Base-by-base conservation (phyloP, 2,329 filamentous ascomycete species). In the Xylaria arbuscula region DNA sequence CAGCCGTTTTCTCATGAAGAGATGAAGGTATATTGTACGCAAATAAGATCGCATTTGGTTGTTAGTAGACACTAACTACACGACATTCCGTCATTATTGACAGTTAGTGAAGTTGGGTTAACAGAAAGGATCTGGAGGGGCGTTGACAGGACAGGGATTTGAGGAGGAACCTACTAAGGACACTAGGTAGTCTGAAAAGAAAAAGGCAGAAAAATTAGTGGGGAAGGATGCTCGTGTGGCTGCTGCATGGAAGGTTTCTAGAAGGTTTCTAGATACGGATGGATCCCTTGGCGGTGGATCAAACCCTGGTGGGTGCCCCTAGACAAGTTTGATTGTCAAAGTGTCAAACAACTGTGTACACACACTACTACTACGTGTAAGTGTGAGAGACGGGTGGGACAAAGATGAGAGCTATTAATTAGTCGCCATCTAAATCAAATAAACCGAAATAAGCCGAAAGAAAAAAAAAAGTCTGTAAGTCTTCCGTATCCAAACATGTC, bases 181-280 rank as follows among this genome's bases (percentile, higher is more conserved):
- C 28, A 28, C 28, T 28, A 28, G n/a, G n/a, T n/a, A n/a, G 50
- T 53, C 50, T 28, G 28, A 53, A 53, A 28, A 15, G 15, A 13
- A 24, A 57, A 45, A 42, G 42, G 6, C 24, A 17, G 24, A 42
- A 17, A 42, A 55, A 36, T 58, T n/a, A 40, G 54, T 32, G 36
- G 47, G 38, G 53, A 55, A 59, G 53, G 54, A 34, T 13, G 54
- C 13, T 38, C 24, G 36, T 42, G 50, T 57, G 24, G 48, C 36
- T 58, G 65, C 73, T 74, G 75, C 75, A 76, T 76, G 64, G 75
- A 76, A 76, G 71, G 67, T 71, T 76, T 76, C 74, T 75, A 76
- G 75, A 76, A 76, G 67, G 40, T 53, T 66, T 72, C 71, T 65
- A 47, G 48, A 62, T 66, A n/a, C 69, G 65, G 70, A 66, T 68